Evolutionary conservation across 257 asterid genomes (phyloP).

Genomic region (Catharanthus roseus): DNA sequence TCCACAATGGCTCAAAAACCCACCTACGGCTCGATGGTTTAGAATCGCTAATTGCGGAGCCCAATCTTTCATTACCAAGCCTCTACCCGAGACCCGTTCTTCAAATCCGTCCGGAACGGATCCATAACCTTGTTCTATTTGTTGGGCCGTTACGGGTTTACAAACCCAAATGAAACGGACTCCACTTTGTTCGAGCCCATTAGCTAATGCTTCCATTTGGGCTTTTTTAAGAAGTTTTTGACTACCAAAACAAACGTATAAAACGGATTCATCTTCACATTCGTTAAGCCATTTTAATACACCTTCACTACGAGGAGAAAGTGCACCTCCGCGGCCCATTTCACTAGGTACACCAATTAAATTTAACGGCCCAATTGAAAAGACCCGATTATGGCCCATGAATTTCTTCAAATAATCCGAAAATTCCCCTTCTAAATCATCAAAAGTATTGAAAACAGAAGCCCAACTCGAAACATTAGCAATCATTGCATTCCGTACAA

Average conservation of each 20-base stretch:
- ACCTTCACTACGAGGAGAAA: background rate
- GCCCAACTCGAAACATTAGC: constrained; percentile 56
- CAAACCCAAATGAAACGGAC: constrained; percentile 56
- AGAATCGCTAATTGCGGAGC: constrained; percentile 63
- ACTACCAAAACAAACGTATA: constrained; percentile 72
- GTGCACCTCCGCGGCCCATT: constrained; percentile 8
- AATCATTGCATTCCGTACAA: constrained; percentile 29
- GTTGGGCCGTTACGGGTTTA: constrained; percentile 41
- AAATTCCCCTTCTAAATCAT: constrained; percentile 47
- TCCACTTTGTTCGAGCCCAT: constrained; percentile 57
- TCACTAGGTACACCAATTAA: constrained; percentile 23
- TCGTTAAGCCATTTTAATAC: constrained; percentile 46
- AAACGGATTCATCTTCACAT: constrained; percentile 42
- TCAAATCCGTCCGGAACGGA: constrained; percentile 44
- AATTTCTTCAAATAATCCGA: constrained; percentile 27
- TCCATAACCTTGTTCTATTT: constrained; percentile 44
- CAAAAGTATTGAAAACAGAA: constrained; percentile 39
- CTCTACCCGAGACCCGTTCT: constrained; percentile 36
- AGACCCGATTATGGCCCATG: constrained; percentile 43
- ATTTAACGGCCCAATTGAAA: constrained; percentile 51
- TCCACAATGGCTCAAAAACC: constrained; percentile 76
- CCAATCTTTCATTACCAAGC: constrained; percentile 59
- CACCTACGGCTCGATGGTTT: constrained; percentile 51
- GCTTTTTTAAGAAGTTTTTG: constrained; percentile 48
- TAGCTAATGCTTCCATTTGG: constrained; percentile 55